A percentile compares a stretch with the other conserved stretches of the same genome.
These are phyloP conservation scores for Suillus sp. DNA, from an alignment of 768 basidiomycete genomes.

Conservation along the genomic window DNA sequence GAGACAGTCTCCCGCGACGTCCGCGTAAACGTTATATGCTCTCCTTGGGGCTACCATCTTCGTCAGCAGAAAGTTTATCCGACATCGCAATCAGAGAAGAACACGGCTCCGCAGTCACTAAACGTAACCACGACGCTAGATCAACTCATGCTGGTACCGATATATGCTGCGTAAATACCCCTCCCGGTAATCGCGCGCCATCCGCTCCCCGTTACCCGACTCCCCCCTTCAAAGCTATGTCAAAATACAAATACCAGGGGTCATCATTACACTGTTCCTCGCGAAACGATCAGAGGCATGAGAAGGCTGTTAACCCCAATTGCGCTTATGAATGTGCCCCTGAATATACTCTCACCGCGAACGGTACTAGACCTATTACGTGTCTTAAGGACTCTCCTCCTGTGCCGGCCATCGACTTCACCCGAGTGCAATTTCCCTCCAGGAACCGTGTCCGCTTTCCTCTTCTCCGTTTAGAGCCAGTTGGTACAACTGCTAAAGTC, in stretches of 20 bases:
- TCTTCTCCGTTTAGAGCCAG: neutral
- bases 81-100: neutral
- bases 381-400: neutral
- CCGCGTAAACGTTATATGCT: constrained; percentile 32
- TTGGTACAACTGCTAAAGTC: neutral
- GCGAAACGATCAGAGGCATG: neutral
- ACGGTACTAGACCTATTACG: neutral
- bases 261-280: neutral
- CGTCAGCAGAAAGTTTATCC: neutral
- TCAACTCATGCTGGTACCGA: neutral
- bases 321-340: neutral
- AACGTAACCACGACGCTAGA: no score
- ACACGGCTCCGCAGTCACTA: neutral
- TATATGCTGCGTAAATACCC: neutral
- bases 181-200: neutral
- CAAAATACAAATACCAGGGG: neutral
- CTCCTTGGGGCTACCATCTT: constrained; percentile 27
- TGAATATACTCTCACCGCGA: neutral
- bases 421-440: constrained; percentile 18
- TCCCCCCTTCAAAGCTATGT: neutral
- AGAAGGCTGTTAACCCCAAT: no score
- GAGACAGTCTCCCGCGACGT: constrained; percentile 31
- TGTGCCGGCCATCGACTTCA: constrained; percentile 33
- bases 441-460: constrained; percentile 20
- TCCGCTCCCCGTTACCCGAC: no score